A percentile compares a stretch with the other conserved stretches of the same genome.
Conservation (phyloP, 352 stramenopile genomes). For the Phytophthora lateralis region DNA sequence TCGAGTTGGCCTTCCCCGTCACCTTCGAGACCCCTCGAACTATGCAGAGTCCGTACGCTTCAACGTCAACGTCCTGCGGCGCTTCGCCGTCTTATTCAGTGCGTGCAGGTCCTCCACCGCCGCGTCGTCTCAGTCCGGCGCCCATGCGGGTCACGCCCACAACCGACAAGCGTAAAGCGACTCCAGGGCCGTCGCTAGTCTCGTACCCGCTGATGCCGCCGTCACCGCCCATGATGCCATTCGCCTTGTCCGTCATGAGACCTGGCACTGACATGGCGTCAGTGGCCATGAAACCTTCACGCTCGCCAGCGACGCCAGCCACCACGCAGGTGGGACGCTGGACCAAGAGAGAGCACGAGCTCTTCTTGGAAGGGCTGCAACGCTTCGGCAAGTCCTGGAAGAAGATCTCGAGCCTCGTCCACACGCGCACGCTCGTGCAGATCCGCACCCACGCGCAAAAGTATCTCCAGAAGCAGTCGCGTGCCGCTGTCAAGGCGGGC, state of each 20-base stretch:
- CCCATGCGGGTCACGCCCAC: constrained; percentile 2
- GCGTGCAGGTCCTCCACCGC: neutral
- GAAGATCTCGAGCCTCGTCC: constrained; percentile 85
- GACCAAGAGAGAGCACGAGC: constrained; percentile 90
- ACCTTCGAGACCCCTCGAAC: constrained; percentile 6
- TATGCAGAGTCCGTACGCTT: constrained; percentile 8
- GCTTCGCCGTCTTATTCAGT: constrained; percentile 13
- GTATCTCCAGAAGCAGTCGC: constrained; percentile 91
- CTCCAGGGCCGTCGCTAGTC: neutral
- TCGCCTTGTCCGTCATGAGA: constrained; percentile 11
- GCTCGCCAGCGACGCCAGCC: neutral
- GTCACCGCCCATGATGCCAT: constrained; percentile 1
- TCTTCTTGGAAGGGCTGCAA: constrained; percentile 87
- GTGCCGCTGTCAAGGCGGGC: constrained; percentile 51
- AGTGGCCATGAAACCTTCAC: neutral
- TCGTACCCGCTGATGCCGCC: constrained; percentile 9
- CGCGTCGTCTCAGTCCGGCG: constrained; percentile 15
- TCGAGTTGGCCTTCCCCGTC: constrained; percentile 22
- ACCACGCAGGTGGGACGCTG: constrained; percentile 74
- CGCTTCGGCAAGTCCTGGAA: constrained; percentile 93
- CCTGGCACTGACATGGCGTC: constrained; percentile 2
- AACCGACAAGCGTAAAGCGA: constrained; percentile 20
- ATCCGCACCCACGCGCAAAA: constrained; percentile 98
- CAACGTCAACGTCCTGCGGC: constrained; percentile 11
- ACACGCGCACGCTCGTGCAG: constrained; percentile 91